phyloP scores from a whole-genome alignment of 1,284 basidiomycete genomes.

The Leccinum ponderosum region DNA sequence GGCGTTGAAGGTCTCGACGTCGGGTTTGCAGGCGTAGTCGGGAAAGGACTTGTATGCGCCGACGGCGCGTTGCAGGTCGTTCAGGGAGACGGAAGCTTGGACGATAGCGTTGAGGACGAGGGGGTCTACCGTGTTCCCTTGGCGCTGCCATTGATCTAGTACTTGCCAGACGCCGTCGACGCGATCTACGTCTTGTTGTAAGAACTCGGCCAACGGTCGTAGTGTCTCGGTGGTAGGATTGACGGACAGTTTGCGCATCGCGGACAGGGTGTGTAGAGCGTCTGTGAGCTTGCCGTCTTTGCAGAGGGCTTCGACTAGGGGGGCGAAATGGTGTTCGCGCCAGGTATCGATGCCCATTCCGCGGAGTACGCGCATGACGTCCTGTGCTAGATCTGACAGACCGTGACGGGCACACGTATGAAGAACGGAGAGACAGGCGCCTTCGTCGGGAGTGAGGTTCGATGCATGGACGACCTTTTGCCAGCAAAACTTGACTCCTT shows the following conservation, averaged over 20 bases:
- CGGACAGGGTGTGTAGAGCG: constrained; percentile 53
- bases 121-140: constrained; percentile 54
- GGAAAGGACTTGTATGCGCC: constrained; percentile 69
- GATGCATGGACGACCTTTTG: constrained; percentile 52
- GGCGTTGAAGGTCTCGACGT: constrained; percentile 68
- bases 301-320: constrained; percentile 66
- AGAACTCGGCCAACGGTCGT: constrained; percentile 49
- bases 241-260: constrained; percentile 55
- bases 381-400: constrained; percentile 64
- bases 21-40: constrained; percentile 57
- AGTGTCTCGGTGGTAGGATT: constrained; percentile 48
- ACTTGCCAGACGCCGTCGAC: constrained; percentile 68
- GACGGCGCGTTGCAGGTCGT: constrained; percentile 76
- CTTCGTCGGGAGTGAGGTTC: constrained; percentile 69
- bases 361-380: constrained; percentile 59
- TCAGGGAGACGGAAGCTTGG: constrained; percentile 57
- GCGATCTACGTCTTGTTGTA: constrained; percentile 49
- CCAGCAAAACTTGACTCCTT: constrained; percentile 71
- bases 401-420: constrained; percentile 73
- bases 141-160: constrained; percentile 60
- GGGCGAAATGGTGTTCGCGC: constrained; percentile 67
- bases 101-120: constrained; percentile 67
- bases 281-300: constrained; percentile 53
- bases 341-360: constrained; percentile 47
- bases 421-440: constrained; percentile 67